Base-by-base conservation (phyloP, 805 yeast species). In the Pichia cephalocereana region DNA sequence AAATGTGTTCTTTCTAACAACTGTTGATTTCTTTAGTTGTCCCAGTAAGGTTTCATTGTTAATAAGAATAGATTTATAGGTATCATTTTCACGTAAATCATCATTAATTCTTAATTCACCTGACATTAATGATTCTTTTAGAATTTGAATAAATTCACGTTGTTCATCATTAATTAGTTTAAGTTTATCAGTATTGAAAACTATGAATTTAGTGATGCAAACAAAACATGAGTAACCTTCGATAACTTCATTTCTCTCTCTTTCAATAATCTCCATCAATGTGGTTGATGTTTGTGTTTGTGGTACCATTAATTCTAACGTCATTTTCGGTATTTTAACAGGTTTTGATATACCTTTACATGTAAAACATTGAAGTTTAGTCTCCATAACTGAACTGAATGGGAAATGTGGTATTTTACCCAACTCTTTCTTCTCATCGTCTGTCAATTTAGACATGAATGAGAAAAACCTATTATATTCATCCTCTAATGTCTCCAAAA, bases 211-310 rank as follows among this genome's bases (percentile, higher is more conserved):
- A 15, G 80, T 62, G 46, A 83, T 74, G 62, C 99, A 91, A 48
- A 75, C 70, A 41, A 82, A 63, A 60, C 99, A 91, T 40, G 86
- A 84, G 58, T 87, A 95, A 18, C 81, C 88, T 39, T 83, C 86
- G 43, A 82, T 80, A 4, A 84, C 78, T 49, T 88, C 93, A 2
- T 75, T 69, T 53, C 80, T 80, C 54, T 75, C 76, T 12, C 74
- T 71, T 36, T 69, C 68, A 26, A 90, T 64, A 57, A 91, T 67
- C 1, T 74, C 73, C 2, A 71, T 72, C 38, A 90, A 62, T 11
- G 55, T 49, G 2, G 58, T 55, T 0, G 59, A 60, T 2, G 44
- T 23, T 3, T 50, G 36, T 27, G 64, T 62, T 51, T 76, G 83
- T 0, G 97, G 98, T 0, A 87, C 81, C 46, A 80, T 80, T 44